These are phyloP conservation scores for Murraya koenigii DNA, from an alignment of 345 rosid genomes.

Conservation along the genomic window DNA sequence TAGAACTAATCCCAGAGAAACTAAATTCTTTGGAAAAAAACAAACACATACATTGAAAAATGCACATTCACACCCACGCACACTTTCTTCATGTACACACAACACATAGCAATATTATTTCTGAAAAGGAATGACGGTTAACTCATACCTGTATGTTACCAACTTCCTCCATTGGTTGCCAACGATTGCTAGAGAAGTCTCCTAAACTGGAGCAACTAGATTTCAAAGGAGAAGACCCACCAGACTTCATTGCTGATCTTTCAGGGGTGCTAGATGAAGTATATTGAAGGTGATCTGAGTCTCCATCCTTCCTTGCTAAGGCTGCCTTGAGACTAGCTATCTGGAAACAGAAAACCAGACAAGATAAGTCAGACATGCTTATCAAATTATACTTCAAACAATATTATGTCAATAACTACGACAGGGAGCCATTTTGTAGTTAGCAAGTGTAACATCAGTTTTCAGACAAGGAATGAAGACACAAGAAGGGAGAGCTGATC, in stretches of 20 bases:
- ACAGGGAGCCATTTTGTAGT: neutral
- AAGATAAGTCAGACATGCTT: neutral
- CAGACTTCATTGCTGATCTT: constrained; percentile 40
- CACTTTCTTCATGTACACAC: too few relatives aligned
- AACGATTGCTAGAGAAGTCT: constrained; percentile 30
- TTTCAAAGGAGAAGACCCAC: constrained; percentile 41
- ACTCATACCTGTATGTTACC: constrained; percentile 59
- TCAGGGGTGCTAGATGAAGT: constrained; percentile 47
- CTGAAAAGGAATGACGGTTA: neutral
- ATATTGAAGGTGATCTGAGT: constrained; percentile 35
- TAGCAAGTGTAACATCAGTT: neutral
- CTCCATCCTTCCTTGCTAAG: constrained; percentile 58
- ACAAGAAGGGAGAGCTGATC: neutral
- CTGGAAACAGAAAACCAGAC: constrained; percentile 31
- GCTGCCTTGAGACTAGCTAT: constrained; percentile 74
- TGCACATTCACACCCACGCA: neutral
- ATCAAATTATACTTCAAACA: neutral
- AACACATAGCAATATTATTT: neutral
- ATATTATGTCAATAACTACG: neutral
- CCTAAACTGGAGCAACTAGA: constrained; percentile 43
- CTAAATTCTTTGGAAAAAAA: neutral
- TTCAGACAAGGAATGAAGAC: neutral
- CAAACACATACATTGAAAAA: neutral
- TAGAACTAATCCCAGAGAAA: neutral
- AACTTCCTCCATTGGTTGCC: constrained; percentile 52